These are phyloP conservation scores for Lactifluus pinguis DNA, from an alignment of 768 basidiomycete species.

Conservation along the genomic window DNA sequence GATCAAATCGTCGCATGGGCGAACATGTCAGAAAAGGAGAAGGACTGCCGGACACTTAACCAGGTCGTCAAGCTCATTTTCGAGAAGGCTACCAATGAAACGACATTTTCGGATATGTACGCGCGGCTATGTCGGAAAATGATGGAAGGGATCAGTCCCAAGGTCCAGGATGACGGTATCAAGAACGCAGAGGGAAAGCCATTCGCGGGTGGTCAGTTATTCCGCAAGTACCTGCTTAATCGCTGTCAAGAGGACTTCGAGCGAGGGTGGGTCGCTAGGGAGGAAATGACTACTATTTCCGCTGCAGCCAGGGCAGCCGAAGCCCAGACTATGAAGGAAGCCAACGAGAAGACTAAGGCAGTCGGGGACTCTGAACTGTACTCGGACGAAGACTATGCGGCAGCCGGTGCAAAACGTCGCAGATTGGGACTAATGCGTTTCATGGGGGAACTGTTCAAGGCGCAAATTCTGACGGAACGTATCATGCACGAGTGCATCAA, in stretches of 20 bases:
- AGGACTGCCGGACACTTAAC: slow-evolving; percentile 87
- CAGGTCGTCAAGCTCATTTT: slow-evolving; percentile 95
- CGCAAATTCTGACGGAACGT: slow-evolving; percentile 96
- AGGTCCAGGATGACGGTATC: slow-evolving; percentile 85
- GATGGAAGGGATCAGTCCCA: slow-evolving; percentile 85
- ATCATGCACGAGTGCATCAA: slow-evolving; percentile 99
- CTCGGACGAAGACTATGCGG: slow-evolving; percentile 92
- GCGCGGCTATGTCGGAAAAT: slow-evolving; percentile 90
- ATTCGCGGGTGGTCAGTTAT: slow-evolving; percentile 88
- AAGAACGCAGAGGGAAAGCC: slow-evolving; percentile 73
- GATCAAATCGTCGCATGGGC: slow-evolving; percentile 94
- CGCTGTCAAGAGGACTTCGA: slow-evolving; percentile 98
- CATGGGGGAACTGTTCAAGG: slow-evolving; percentile 96
- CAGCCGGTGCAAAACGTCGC: slow-evolving; percentile 94
- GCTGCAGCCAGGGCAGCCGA: not conserved
- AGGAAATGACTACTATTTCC: slow-evolving; percentile 47
- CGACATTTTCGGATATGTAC: slow-evolving; percentile 95
- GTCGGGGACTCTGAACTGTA: slow-evolving; percentile 65
- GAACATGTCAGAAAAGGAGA: slow-evolving; percentile 87
- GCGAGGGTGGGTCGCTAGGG: slow-evolving; percentile 86
- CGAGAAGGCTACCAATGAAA: slow-evolving; percentile 95
- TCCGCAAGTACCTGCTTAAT: slow-evolving; percentile 94
- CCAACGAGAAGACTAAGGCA: slow-evolving; percentile 27
- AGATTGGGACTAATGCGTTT: slow-evolving; percentile 96
- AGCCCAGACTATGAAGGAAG: slow-evolving; percentile 56